phyloP scores from a whole-genome alignment of 2,329 filamentous ascomycete species.

The Microcyclosporella mali region DNA sequence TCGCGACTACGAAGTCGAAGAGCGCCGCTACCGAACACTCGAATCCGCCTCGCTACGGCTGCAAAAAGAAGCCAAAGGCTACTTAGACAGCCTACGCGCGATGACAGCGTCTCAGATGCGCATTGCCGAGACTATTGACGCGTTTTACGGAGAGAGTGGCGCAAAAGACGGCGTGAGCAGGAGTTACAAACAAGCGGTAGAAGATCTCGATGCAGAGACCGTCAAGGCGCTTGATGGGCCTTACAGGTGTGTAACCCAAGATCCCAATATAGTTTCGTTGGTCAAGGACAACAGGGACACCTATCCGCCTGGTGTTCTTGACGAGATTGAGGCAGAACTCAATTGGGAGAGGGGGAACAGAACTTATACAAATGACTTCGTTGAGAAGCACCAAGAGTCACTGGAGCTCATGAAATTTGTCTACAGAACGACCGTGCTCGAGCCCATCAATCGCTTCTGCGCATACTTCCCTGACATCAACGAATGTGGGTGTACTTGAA shows the following conservation, averaged over 20 bases:
- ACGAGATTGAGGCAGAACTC: constrained; percentile 25
- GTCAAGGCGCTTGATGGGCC: constrained; percentile 97
- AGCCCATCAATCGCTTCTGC: constrained; percentile 93
- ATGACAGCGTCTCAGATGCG: constrained; percentile 99
- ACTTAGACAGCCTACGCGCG: constrained; percentile 90
- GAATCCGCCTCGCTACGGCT: constrained; percentile 85
- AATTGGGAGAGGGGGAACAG: constrained; percentile 21
- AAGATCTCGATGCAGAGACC: constrained; percentile 94
- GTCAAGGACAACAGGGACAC: constrained; percentile 13
- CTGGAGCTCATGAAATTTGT: constrained; percentile 28
- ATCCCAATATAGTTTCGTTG: constrained; percentile 10
- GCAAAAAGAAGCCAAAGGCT: constrained; percentile 97
- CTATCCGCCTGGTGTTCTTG: constrained; percentile 13
- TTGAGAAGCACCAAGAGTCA: constrained; percentile 10
- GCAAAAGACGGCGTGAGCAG: constrained; percentile 90
- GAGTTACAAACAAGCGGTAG: constrained; percentile 97
- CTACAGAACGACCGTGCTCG: constrained; percentile 75
- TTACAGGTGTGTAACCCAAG: constrained; percentile 57
- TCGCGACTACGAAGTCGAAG: constrained; percentile 94
- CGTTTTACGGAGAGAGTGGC: constrained; percentile 95
- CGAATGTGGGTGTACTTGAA: constrained; percentile 58
- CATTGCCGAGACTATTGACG: constrained; percentile 98
- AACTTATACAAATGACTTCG: constrained; percentile 14
- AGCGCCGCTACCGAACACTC: constrained; percentile 92
- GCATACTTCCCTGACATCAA: constrained; percentile 99